These are phyloP conservation scores for Globisporangium megalacanthum DNA, from an alignment of 352 stramenopile species.

Conservation along the genomic window DNA sequence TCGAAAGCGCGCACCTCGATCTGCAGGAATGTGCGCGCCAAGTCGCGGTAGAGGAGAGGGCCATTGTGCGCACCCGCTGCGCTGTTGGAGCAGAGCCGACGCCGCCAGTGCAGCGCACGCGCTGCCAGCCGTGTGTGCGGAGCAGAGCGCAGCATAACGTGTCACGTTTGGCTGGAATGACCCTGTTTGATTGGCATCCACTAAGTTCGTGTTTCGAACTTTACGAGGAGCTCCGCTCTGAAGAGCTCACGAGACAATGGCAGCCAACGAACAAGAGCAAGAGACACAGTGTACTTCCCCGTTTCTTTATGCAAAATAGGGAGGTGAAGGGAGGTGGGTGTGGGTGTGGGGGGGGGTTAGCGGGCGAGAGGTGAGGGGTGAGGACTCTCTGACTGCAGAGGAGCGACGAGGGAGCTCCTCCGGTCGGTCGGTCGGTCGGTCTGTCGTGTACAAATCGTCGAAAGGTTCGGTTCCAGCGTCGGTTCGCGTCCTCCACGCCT, in stretches of 20 bases:
- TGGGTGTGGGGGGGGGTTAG: background rate
- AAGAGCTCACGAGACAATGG: background rate
- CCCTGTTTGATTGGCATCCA: background rate
- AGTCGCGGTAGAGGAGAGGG: constrained; percentile 23
- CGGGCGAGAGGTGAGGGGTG: background rate
- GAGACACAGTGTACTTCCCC: constrained; percentile 2
- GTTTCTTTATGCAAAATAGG: constrained; percentile 7
- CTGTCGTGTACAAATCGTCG: constrained; percentile 7
- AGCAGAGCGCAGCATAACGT: background rate
- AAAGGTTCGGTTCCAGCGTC: too few species aligned
- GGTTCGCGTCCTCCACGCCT: background rate
- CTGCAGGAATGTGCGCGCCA: constrained; percentile 41
- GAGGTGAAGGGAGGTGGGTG: constrained; percentile 3
- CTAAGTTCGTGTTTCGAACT: background rate
- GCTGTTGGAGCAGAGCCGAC: background rate
- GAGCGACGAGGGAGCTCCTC: background rate
- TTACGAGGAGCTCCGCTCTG: background rate
- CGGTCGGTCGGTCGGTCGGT: background rate
- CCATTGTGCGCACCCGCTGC: background rate
- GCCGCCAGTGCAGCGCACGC: background rate
- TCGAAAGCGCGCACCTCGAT: constrained; percentile 31
- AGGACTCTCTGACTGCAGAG: background rate
- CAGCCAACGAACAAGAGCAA: background rate
- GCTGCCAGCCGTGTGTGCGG: background rate
- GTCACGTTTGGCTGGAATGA: background rate